These are phyloP conservation scores for Fusarium proliferatum DNA, from an alignment of 2,329 filamentous ascomycete genomes.

Conservation along the genomic window DNA sequence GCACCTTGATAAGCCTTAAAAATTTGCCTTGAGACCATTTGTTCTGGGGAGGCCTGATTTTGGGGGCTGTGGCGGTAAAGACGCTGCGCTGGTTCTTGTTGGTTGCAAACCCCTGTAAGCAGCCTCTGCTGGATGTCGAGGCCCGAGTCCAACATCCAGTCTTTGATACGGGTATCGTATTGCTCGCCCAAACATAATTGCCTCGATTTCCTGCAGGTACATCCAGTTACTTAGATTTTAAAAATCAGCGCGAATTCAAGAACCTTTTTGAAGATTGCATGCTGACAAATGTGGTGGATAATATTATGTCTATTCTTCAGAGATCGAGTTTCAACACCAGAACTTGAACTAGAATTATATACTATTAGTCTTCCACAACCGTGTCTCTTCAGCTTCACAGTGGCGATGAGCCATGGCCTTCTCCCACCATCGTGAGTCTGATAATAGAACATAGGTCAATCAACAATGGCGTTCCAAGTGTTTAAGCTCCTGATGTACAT, in stretches of 20 bases:
- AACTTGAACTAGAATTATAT: background rate
- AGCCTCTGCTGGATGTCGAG: slow-evolving; percentile 11
- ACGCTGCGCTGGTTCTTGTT: background rate
- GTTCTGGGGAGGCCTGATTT: background rate
- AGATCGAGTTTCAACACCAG: background rate
- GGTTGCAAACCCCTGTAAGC: slow-evolving; percentile 9
- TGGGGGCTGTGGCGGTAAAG: background rate
- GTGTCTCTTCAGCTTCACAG: background rate
- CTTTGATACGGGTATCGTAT: background rate
- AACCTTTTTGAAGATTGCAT: background rate
- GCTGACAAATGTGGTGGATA: background rate
- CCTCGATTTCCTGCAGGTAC: background rate
- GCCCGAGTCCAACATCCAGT: slow-evolving; percentile 12
- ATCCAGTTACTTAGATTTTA: background rate
- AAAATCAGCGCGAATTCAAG: too few relatives aligned
- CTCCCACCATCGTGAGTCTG: background rate
- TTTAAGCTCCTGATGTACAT: background rate
- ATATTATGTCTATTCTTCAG: background rate
- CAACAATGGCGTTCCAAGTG: background rate
- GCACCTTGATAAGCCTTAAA: background rate
- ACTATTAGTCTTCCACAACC: background rate
- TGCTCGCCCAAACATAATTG: background rate
- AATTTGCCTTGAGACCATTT: background rate
- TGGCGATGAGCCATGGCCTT: background rate
- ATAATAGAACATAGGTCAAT: background rate